Evolutionary conservation across 495 filamentous ascomycete genomes (phyloP).

Genomic region (Recurvomyces mirabilis): DNA sequence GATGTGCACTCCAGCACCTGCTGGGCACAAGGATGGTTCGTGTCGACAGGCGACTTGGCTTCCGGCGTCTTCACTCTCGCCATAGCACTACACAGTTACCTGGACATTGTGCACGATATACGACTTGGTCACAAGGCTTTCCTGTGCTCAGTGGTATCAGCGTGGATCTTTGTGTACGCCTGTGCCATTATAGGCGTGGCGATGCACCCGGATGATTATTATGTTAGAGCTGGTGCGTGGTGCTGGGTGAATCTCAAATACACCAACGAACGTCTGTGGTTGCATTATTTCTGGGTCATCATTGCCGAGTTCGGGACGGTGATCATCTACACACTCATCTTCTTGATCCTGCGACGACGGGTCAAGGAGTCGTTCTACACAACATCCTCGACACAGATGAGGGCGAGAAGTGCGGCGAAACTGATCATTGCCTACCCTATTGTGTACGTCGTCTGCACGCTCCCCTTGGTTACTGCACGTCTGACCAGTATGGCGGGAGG

Average conservation of each 20-base stretch:
- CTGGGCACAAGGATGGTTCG: conserved; percentile 20
- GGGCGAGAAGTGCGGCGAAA: conserved; percentile 38
- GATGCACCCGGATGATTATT: conserved; percentile 23
- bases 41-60: conserved; percentile 18
- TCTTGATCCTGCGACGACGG: conserved; percentile 41
- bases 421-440: conserved; percentile 68
- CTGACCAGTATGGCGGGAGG: conserved; percentile 51
- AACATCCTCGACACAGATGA: conserved; percentile 9
- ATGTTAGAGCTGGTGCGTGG: conserved; percentile 29
- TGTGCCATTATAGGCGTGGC: conserved; percentile 25
- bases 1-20: conserved; percentile 2
- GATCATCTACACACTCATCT: conserved; percentile 53
- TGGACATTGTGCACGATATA: conserved; percentile 25
- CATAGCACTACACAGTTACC: conserved; percentile 59
- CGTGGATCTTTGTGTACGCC: conserved; percentile 23
- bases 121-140: conserved; percentile 21
- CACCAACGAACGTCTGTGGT: conserved; percentile 51
- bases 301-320: conserved; percentile 54
- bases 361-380: conserved; percentile 31
- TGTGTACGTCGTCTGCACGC: conserved; percentile 60
- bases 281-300: conserved; percentile 76
- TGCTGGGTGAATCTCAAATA: conserved; percentile 61
- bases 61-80: conserved; percentile 33
- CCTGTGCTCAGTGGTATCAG: conserved; percentile 12
- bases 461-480: conserved; percentile 59